phyloP scores from a whole-genome alignment of 208 protist genomes.

The Trypanosomatidae sp. region DNA sequence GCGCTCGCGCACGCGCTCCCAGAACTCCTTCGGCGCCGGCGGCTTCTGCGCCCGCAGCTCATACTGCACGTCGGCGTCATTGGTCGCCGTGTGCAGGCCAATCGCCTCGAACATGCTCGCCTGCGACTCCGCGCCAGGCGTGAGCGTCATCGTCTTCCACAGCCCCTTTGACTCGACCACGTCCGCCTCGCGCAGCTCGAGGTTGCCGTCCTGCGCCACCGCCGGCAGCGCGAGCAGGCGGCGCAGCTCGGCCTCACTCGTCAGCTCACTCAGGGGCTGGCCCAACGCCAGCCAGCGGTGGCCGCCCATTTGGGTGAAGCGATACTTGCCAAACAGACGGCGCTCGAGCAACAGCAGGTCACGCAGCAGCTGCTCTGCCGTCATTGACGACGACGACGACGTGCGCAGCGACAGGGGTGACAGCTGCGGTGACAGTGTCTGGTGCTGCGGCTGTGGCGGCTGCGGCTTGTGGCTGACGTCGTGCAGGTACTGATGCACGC shows the following conservation, averaged over 20 bases:
- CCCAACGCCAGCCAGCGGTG: slow-evolving; percentile 71
- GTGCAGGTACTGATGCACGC: slow-evolving; percentile 39
- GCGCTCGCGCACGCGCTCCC: slow-evolving; percentile 62
- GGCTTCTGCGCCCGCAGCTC: slow-evolving; percentile 72
- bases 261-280: slow-evolving; percentile 56
- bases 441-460: no score
- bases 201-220: slow-evolving; percentile 65
- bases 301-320: slow-evolving; percentile 55
- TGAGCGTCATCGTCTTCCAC: slow-evolving; percentile 62
- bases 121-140: slow-evolving; percentile 24
- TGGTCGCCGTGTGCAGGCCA: slow-evolving; percentile 12
- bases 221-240: slow-evolving; percentile 55
- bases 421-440: not conserved
- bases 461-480: no score
- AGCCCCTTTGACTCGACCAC: slow-evolving; percentile 33
- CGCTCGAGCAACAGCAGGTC: slow-evolving; percentile 76
- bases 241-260: slow-evolving; percentile 50
- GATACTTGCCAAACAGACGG: slow-evolving; percentile 55
- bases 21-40: slow-evolving; percentile 35
- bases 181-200: slow-evolving; percentile 12
- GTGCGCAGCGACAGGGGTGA: no score
- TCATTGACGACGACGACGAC: slow-evolving; percentile 22
- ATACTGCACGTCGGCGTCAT: slow-evolving; percentile 16
- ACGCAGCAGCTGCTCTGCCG: slow-evolving; percentile 67
- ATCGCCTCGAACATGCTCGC: slow-evolving; percentile 42